Evolutionary conservation across 495 filamentous ascomycete genomes (phyloP).

Genomic region (Umbilicaria muhlenbergii): DNA sequence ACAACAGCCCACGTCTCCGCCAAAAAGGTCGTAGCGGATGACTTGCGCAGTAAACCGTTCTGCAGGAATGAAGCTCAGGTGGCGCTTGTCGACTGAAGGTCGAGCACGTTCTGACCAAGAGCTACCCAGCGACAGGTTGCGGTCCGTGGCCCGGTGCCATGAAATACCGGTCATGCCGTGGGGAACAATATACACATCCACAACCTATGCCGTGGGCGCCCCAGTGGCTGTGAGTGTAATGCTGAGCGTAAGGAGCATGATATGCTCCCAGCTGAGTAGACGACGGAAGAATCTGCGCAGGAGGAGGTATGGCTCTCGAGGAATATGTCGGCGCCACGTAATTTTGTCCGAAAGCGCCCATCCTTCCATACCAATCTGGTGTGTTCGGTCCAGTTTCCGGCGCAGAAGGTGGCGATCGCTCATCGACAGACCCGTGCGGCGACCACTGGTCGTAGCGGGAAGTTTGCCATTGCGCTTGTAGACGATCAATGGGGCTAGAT

Average conservation of each 20-base stretch:
- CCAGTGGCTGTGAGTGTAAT: conserved; percentile 43
- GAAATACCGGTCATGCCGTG: conserved; percentile 49
- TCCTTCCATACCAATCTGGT: conserved; percentile 38
- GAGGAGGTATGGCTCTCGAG: conserved; percentile 23
- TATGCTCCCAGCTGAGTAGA: conserved; percentile 36
- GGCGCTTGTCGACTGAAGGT: too few relatives aligned
- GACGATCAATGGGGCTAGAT: conserved; percentile 29
- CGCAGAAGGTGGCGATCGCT: conserved; percentile 53
- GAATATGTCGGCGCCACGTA: conserved; percentile 33
- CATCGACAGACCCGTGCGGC: conserved; percentile 33
- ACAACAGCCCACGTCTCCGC: too few relatives aligned
- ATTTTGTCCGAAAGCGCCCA: conserved; percentile 40
- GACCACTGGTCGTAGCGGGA: conserved; percentile 35
- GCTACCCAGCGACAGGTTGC: conserved; percentile 49
- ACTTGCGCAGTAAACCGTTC: too few relatives aligned
- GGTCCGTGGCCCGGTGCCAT: conserved; percentile 41
- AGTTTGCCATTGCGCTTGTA: conserved; percentile 34
- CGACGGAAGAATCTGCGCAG: conserved; percentile 18
- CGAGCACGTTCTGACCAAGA: neutral
- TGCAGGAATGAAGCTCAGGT: too few relatives aligned
- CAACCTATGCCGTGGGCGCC: conserved; percentile 48
- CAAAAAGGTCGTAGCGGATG: too few relatives aligned
- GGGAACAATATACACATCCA: conserved; percentile 49
- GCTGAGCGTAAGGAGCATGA: conserved; percentile 35
- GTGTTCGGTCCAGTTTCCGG: conserved; percentile 51